Evolutionary conservation across 176 grass and related monocot species (phyloP).

Genomic region (bread wheat (Triticum aestivum)): IWGSC_CS_RefSeq_v2.1 NC_057801.1:841234064-841234563

Average conservation of each 20-base stretch:
- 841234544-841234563: no score
- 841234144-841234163: background rate
- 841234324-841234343: background rate
- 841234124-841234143: background rate
- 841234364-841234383: background rate
- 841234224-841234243: background rate
- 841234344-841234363: background rate
- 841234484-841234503: slow-evolving; percentile 6
- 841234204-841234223: background rate
- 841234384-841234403: background rate
- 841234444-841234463: slow-evolving; percentile 5
- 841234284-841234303: background rate
- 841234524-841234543: no score
- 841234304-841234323: background rate
- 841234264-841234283: background rate
- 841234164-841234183: no score
- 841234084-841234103: background rate
- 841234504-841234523: no score
- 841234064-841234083: background rate
- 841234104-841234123: background rate
- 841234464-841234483: background rate
- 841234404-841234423: background rate
- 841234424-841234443: background rate
- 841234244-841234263: background rate
- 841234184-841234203: background rate